phyloP scores from a whole-genome alignment of 768 basidiomycete genomes.

The Leccinum obscurum region DNA sequence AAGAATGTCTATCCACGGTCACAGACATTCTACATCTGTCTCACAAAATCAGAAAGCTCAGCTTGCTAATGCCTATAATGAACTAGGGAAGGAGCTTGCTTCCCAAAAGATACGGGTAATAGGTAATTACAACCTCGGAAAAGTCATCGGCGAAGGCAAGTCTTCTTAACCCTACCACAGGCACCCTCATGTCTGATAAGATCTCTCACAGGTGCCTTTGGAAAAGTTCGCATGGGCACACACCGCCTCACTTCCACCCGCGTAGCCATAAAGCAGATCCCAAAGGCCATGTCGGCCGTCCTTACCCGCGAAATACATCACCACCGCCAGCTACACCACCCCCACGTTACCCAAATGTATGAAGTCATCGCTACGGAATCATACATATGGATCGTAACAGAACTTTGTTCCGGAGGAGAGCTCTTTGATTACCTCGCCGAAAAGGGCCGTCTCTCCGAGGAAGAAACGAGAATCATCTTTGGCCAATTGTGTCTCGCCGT shows the following conservation, averaged over 20 bases:
- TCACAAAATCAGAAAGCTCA: slow-evolving; percentile 81
- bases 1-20: slow-evolving; percentile 51
- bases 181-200: slow-evolving; percentile 23
- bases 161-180: slow-evolving; percentile 14
- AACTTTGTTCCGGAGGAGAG: slow-evolving; percentile 95
- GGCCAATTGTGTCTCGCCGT: slow-evolving; percentile 96
- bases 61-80: slow-evolving; percentile 94
- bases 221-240: slow-evolving; percentile 92
- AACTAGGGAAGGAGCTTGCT: slow-evolving; percentile 94
- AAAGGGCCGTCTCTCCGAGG: slow-evolving; percentile 83
- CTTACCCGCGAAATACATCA: slow-evolving; percentile 98
- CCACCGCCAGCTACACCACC: slow-evolving; percentile 95
- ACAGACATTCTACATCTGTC: slow-evolving; percentile 61
- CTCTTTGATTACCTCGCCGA: slow-evolving; percentile 98
- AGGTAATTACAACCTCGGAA: slow-evolving; percentile 92
- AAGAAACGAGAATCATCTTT: slow-evolving; percentile 85
- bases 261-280: slow-evolving; percentile 97
- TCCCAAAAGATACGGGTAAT: slow-evolving; percentile 88
- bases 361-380: slow-evolving; percentile 98
- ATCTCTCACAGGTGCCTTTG: slow-evolving; percentile 75
- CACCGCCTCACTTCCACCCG: slow-evolving; percentile 90
- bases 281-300: slow-evolving; percentile 87
- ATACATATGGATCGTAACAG: slow-evolving; percentile 95
- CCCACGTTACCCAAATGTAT: slow-evolving; percentile 92
- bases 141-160: slow-evolving; percentile 93